Evolutionary conservation across 495 filamentous ascomycete species (phyloP).

Genomic region (Neurospora tetrasperma): DNA sequence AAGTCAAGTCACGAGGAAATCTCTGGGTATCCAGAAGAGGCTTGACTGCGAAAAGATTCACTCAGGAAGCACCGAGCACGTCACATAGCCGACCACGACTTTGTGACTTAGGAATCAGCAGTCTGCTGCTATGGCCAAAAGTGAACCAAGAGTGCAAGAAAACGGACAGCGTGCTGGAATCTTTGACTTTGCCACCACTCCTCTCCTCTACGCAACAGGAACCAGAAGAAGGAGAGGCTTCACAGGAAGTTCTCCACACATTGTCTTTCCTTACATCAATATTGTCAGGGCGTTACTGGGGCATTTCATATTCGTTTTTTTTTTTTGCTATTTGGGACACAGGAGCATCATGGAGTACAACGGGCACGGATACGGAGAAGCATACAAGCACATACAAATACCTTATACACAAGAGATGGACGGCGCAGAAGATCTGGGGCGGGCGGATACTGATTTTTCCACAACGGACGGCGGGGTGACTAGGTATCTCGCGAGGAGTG

Average conservation of each 20-base stretch:
- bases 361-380: background rate
- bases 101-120: background rate
- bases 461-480: background rate
- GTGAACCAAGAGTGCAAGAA: background rate
- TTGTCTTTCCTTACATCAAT: background rate
- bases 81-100: background rate
- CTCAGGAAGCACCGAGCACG: background rate
- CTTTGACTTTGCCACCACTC: background rate
- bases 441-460: background rate
- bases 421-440: background rate
- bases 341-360: background rate
- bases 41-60: background rate
- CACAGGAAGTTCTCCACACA: background rate
- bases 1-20: background rate
- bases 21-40: background rate
- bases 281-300: background rate
- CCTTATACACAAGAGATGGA: background rate
- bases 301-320: background rate
- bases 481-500: background rate
- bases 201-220: background rate
- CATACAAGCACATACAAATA: background rate
- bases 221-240: background rate
- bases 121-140: background rate
- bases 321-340: background rate
- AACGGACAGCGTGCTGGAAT: background rate